These are phyloP conservation scores for Tetrastigma voinierianum DNA, from an alignment of 164 flowering plant species.

Conservation along the genomic window DNA sequence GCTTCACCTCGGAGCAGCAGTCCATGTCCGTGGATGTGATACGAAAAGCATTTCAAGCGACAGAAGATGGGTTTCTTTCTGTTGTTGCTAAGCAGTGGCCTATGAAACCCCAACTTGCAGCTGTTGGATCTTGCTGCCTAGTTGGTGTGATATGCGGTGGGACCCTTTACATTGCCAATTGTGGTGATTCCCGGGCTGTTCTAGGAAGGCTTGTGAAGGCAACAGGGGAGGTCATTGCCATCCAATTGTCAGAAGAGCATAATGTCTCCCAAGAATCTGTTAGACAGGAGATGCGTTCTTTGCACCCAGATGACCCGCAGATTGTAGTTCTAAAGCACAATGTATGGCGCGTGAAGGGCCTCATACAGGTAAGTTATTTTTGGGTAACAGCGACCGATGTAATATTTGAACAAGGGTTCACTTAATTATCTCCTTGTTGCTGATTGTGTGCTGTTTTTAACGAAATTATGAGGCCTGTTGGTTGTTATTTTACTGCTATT, in stretches of 20 bases:
- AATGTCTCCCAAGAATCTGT: conserved; percentile 63
- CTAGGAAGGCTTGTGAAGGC: conserved; percentile 53
- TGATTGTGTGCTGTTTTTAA: background rate
- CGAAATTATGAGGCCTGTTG: background rate
- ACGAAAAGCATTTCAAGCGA: conserved; percentile 51
- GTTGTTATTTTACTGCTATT: background rate
- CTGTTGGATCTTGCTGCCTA: conserved; percentile 63
- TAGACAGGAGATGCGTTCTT: conserved; percentile 63
- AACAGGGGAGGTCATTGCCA: conserved; percentile 66
- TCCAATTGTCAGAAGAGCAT: conserved; percentile 66
- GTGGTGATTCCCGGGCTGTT: conserved; percentile 66
- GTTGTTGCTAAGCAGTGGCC: conserved; percentile 56
- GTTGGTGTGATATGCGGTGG: conserved; percentile 51
- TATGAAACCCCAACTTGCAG: conserved; percentile 56
- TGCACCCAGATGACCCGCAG: conserved; percentile 66
- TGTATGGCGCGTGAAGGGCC: conserved; percentile 78
- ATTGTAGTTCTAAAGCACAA: conserved; percentile 71
- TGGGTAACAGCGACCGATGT: background rate
- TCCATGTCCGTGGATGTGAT: conserved; percentile 57
- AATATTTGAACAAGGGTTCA: background rate
- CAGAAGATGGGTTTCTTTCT: conserved; percentile 54
- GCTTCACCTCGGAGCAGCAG: conserved; percentile 47
- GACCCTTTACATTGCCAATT: conserved; percentile 48
- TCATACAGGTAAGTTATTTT: conserved; percentile 50
- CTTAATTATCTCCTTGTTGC: too few relatives aligned